These are phyloP conservation scores for Albatrellus ellisii DNA, from an alignment of 768 basidiomycete species.

Conservation along the genomic window DNA sequence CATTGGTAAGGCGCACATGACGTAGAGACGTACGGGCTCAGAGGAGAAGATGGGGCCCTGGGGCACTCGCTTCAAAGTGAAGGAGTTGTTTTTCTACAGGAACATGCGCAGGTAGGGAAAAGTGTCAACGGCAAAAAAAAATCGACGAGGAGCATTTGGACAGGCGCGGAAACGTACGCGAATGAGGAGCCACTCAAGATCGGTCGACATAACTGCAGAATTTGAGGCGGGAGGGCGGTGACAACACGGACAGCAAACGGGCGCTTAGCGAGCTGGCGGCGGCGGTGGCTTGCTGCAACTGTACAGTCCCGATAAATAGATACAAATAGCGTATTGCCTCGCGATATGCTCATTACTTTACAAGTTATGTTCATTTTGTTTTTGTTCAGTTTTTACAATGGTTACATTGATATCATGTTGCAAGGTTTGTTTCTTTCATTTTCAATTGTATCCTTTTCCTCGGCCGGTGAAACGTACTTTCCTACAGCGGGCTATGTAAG, in stretches of 20 bases:
- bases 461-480: no score
- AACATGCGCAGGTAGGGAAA: background rate
- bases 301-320: slow-evolving; percentile 1
- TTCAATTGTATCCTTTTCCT: no score
- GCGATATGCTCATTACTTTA: no score
- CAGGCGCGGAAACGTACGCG: slow-evolving; percentile 42
- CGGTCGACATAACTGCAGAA: slow-evolving; percentile 33
- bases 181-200: slow-evolving; percentile 90
- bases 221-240: background rate
- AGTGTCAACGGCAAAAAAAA: background rate
- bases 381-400: no score
- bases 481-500: no score
- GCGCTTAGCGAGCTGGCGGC: background rate
- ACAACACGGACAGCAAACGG: no score
- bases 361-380: no score
- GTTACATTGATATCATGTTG: no score
- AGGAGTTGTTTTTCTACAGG: slow-evolving; percentile 68
- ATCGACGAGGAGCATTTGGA: background rate
- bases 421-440: no score
- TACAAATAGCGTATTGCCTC: background rate
- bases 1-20: background rate
- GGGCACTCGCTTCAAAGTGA: slow-evolving; percentile 63
- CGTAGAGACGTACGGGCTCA: slow-evolving; percentile 50
- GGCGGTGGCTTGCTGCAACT: slow-evolving; percentile 2
- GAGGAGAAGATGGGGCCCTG: slow-evolving; percentile 74